These are phyloP conservation scores for Diaporthe helianthi DNA, from an alignment of 2,329 filamentous ascomycete genomes.

Conservation along the genomic window DNA sequence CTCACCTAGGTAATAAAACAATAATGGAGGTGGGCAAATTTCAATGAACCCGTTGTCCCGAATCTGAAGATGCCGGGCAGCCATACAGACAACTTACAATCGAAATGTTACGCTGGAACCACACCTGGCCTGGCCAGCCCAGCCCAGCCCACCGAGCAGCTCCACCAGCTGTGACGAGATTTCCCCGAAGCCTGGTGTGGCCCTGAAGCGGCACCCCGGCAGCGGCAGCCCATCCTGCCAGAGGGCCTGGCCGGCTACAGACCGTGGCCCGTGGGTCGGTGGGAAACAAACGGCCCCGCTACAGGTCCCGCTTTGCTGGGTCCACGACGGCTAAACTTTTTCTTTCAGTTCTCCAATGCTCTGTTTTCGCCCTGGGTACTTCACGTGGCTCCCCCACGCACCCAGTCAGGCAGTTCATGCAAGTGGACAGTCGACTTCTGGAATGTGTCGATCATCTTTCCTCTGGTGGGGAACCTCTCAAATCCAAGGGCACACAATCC, in stretches of 20 bases:
- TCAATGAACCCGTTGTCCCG: not conserved
- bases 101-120: not conserved
- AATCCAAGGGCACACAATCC: conserved; percentile 4
- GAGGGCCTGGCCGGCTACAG: conserved; percentile 11
- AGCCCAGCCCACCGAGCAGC: too few species aligned
- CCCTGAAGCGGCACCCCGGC: not conserved
- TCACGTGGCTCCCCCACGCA: conserved; percentile 21
- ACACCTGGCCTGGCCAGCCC: not conserved
- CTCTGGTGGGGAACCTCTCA: not conserved
- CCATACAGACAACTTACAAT: not conserved
- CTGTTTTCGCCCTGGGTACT: not conserved
- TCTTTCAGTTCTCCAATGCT: not conserved
- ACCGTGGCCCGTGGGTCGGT: not conserved
- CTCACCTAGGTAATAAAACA: not conserved
- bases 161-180: too few species aligned
- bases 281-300: not conserved
- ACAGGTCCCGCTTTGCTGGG: not conserved
- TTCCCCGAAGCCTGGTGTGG: too few species aligned
- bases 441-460: not conserved
- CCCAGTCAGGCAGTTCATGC: not conserved
- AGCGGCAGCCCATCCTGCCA: too few species aligned
- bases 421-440: not conserved
- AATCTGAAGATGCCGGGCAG: not conserved
- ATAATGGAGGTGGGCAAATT: conserved; percentile 10
- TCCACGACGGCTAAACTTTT: not conserved